Conservation (phyloP, 1,139 yeast genomes). For the Hansenula lynferdii region DNA sequence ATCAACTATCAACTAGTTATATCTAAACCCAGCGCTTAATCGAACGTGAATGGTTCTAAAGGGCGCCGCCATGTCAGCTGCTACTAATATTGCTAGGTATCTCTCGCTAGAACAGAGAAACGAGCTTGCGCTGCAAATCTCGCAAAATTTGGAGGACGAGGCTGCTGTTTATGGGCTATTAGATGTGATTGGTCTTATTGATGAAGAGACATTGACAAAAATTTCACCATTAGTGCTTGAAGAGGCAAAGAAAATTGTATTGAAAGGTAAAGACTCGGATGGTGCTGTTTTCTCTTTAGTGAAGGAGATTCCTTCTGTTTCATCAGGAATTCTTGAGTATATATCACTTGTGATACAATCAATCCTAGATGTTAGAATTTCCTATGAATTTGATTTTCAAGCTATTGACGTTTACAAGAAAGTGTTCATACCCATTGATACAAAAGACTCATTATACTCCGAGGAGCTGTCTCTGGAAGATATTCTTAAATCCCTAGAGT, state of each 20-base stretch:
- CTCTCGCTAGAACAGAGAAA: constrained; percentile 6
- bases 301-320: constrained; percentile 6
- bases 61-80: too few species aligned
- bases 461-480: constrained; percentile 2
- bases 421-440: background rate
- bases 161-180: constrained; percentile 8
- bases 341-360: constrained; percentile 3
- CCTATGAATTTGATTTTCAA: constrained; percentile 3
- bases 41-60: too few species aligned
- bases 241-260: constrained; percentile 1
- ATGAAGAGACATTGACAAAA: background rate
- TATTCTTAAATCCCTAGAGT: constrained; percentile 11
- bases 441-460: background rate
- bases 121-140: constrained; percentile 7
- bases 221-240: constrained; percentile 5
- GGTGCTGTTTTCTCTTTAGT: too few species aligned
- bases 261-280: background rate
- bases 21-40: too few species aligned
- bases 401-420: background rate
- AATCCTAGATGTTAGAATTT: constrained; percentile 7
- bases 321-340: constrained; percentile 6
- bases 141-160: constrained; percentile 4
- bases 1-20: too few species aligned
- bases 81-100: constrained; percentile 11
- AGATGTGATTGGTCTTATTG: constrained; percentile 9